These are phyloP conservation scores for Candida pseudoviswanathii DNA, from an alignment of 1,139 yeast species.

Conservation along the genomic window DNA sequence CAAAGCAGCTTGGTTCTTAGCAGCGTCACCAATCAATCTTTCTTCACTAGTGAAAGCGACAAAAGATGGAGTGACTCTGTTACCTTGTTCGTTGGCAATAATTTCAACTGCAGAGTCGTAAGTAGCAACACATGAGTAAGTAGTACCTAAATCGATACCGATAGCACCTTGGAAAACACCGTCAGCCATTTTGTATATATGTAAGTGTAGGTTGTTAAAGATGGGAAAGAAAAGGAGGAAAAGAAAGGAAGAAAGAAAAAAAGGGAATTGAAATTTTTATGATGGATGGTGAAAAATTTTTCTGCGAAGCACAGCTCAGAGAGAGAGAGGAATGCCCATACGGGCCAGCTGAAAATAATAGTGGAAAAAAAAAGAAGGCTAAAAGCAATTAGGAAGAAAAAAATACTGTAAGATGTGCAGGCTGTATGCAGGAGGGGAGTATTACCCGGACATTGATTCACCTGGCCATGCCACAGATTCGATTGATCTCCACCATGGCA, in stretches of 20 bases:
- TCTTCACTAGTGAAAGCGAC: constrained; percentile 97
- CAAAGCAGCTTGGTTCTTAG: constrained; percentile 98
- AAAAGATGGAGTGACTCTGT: constrained; percentile 98
- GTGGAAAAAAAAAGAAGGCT: neutral
- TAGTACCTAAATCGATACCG: constrained; percentile 99
- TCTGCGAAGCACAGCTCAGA: constrained; percentile 8
- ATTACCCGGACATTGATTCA: constrained; percentile 5
- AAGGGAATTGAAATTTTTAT: constrained; percentile 16
- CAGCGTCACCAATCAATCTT: constrained; percentile 98
- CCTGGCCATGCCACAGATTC: constrained; percentile 5
- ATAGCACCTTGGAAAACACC: constrained; percentile 99
- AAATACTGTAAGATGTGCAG: neutral
- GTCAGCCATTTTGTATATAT: constrained; percentile 72
- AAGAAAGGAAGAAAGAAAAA: constrained; percentile 19
- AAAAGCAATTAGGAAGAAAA: neutral
- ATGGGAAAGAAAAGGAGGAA: constrained; percentile 16
- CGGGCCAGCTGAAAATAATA: no score
- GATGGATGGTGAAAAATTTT: constrained; percentile 20
- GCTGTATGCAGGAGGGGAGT: neutral
- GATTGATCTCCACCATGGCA: constrained; percentile 5
- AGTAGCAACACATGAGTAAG: constrained; percentile 98
- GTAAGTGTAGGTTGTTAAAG: constrained; percentile 15
- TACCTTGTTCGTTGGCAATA: constrained; percentile 99
- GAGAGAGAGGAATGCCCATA: neutral
- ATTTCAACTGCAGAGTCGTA: constrained; percentile 88